phyloP scores from a whole-genome alignment of 2,329 filamentous ascomycete species.

The Furcasterigmium sp. region DNA sequence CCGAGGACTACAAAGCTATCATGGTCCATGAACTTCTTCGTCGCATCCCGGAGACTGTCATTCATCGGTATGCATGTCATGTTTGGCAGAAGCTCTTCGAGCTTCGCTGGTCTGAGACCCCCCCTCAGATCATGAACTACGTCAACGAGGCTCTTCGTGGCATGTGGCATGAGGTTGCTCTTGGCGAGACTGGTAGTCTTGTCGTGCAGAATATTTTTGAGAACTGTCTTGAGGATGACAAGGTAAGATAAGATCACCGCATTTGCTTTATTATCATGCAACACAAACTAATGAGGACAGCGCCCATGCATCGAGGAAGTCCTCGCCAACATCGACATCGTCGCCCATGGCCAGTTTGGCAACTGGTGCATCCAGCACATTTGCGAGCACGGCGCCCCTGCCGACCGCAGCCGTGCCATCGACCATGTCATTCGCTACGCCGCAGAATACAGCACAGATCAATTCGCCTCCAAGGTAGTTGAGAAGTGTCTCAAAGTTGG shows the following conservation, averaged over 20 bases:
- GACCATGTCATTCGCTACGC: slow-evolving; percentile 93
- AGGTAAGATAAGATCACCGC: no score
- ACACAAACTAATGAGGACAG: slow-evolving; percentile 46
- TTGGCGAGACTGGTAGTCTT: slow-evolving; percentile 94
- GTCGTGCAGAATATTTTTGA: slow-evolving; percentile 99
- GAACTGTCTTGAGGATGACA: slow-evolving; percentile 97
- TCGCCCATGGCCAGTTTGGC: slow-evolving; percentile 95
- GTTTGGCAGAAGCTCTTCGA: slow-evolving; percentile 99
- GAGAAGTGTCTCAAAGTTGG: slow-evolving; percentile 99
- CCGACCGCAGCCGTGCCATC: slow-evolving; percentile 87
- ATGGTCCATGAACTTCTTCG: slow-evolving; percentile 98
- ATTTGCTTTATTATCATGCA: no score
- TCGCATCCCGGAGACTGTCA: slow-evolving; percentile 93
- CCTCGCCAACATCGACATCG: slow-evolving; percentile 87
- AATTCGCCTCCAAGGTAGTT: slow-evolving; percentile 98
- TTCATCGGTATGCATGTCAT: slow-evolving; percentile 97
- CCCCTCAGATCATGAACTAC: slow-evolving; percentile 96
- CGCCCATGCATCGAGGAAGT: slow-evolving; percentile 97
- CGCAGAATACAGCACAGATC: slow-evolving; percentile 96
- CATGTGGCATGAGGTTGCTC: slow-evolving; percentile 98
- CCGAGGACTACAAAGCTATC: slow-evolving; percentile 94
- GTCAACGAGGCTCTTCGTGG: slow-evolving; percentile 92
- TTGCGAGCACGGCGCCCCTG: slow-evolving; percentile 89
- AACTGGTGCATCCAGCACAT: slow-evolving; percentile 99
- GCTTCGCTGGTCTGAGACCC: slow-evolving; percentile 88